phyloP scores from a whole-genome alignment of 768 basidiomycete genomes.

The Glaciozyma antarctica region DNA sequence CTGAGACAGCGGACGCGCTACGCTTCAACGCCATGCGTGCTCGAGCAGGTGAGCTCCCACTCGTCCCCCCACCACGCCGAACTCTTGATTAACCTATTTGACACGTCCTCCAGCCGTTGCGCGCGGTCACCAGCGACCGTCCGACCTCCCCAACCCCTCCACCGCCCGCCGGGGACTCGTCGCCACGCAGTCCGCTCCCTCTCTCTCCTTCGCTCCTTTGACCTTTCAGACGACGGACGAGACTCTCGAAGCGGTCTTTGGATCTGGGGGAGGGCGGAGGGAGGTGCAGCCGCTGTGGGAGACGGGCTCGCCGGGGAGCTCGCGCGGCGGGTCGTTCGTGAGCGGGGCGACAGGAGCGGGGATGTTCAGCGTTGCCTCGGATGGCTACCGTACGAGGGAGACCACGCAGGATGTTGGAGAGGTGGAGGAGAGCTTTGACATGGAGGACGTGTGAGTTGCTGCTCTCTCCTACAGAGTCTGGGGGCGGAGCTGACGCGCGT shows the following conservation, averaged over 20 bases:
- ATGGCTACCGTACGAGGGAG: not conserved
- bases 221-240: constrained; percentile 9
- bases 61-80: not conserved
- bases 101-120: constrained; percentile 5
- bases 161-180: constrained; percentile 14
- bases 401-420: not conserved
- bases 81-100: not conserved
- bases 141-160: not conserved
- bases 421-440: not conserved
- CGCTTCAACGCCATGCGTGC: not conserved
- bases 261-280: constrained; percentile 1
- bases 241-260: constrained; percentile 8
- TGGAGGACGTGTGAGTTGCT: not conserved
- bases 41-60: constrained; percentile 5
- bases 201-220: not conserved
- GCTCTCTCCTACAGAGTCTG: too few species aligned
- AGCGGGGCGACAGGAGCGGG: not conserved
- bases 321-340: not conserved
- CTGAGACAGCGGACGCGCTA: not conserved
- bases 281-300: constrained; percentile 16
- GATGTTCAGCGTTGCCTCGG: not conserved
- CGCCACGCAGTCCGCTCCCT: not conserved
- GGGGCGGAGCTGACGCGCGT: too few species aligned
- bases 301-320: not conserved
- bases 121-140: not conserved